Evolutionary conservation across 2,329 filamentous ascomycete genomes (phyloP).

Genomic region (Trichoderma koningiopsis): DNA sequence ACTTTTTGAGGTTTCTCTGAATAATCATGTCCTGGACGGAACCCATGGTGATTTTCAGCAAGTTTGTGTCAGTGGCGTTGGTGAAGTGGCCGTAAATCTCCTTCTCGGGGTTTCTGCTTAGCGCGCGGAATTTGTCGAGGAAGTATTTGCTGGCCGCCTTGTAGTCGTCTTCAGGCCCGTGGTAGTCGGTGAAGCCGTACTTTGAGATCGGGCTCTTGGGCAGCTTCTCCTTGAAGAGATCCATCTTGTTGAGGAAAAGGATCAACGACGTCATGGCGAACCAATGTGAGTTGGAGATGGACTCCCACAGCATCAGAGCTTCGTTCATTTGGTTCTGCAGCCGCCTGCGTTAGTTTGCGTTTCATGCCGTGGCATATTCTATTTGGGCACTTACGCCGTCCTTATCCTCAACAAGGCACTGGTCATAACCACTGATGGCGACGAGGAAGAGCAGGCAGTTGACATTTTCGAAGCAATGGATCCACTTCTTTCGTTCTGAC

Average conservation of each 20-base stretch:
- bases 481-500: constrained; percentile 99
- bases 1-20: constrained; percentile 92
- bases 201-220: constrained; percentile 75
- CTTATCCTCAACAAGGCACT: constrained; percentile 93
- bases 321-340: constrained; percentile 86
- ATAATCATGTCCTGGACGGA: constrained; percentile 86
- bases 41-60: constrained; percentile 79
- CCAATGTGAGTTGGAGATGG: constrained; percentile 85
- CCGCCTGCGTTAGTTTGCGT: constrained; percentile 27
- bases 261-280: constrained; percentile 90
- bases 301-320: constrained; percentile 82
- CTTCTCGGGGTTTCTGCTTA: constrained; percentile 89
- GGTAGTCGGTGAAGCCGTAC: constrained; percentile 88
- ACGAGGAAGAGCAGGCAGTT: constrained; percentile 93
- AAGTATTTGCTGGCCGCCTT: constrained; percentile 97
- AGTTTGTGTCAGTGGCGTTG: constrained; percentile 92
- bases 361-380: background rate
- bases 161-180: constrained; percentile 88
- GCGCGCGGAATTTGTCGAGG: constrained; percentile 93
- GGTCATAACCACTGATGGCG: constrained; percentile 96
- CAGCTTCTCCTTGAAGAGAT: constrained; percentile 85
- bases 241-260: constrained; percentile 87
- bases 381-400: constrained; percentile 57
- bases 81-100: constrained; percentile 99
- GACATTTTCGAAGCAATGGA: constrained; percentile 98